Percentiles rank a stretch among this genome's conserved stretches.
These are phyloP conservation scores for Tylopilus rubrobrunneus DNA, from an alignment of 768 basidiomycete genomes.

Conservation along the genomic window DNA sequence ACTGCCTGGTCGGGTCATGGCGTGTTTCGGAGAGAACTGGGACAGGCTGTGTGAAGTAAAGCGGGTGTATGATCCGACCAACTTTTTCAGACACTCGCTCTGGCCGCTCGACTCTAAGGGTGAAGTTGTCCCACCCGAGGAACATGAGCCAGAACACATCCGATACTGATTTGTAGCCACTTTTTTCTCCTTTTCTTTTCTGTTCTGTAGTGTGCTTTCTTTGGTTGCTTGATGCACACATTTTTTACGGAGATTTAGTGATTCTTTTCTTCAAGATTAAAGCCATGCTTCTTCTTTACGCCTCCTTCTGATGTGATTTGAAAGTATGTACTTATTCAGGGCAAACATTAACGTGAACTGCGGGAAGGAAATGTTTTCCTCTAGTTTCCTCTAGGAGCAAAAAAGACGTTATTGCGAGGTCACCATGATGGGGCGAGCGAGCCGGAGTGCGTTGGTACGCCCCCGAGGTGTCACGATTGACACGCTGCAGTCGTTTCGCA, in stretches of 20 bases:
- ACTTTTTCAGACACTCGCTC: slow-evolving; percentile 72
- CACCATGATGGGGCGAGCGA: too few relatives aligned
- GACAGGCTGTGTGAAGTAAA: slow-evolving; percentile 67
- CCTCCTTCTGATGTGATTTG: neutral
- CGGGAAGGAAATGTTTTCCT: neutral
- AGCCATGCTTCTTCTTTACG: neutral
- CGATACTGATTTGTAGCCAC: slow-evolving; percentile 11
- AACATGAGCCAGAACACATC: slow-evolving; percentile 53
- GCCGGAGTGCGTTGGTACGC: too few relatives aligned
- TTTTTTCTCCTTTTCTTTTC: too few relatives aligned
- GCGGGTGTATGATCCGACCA: slow-evolving; percentile 68
- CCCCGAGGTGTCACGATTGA: too few relatives aligned
- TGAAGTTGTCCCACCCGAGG: slow-evolving; percentile 48
- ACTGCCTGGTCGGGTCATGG: slow-evolving; percentile 53
- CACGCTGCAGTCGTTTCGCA: too few relatives aligned
- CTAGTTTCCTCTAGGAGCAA: too few relatives aligned
- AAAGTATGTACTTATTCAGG: neutral
- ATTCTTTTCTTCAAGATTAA: neutral
- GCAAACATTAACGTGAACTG: neutral
- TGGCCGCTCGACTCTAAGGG: slow-evolving; percentile 72
- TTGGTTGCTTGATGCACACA: neutral
- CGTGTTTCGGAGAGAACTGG: slow-evolving; percentile 77
- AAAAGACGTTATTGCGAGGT: too few relatives aligned
- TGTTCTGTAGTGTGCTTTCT: neutral
- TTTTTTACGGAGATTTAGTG: neutral